A percentile compares a stretch with the other conserved stretches of the same genome.
phyloP scores from a whole-genome alignment of 345 rosid genomes.

The Populus nigra region DNA sequence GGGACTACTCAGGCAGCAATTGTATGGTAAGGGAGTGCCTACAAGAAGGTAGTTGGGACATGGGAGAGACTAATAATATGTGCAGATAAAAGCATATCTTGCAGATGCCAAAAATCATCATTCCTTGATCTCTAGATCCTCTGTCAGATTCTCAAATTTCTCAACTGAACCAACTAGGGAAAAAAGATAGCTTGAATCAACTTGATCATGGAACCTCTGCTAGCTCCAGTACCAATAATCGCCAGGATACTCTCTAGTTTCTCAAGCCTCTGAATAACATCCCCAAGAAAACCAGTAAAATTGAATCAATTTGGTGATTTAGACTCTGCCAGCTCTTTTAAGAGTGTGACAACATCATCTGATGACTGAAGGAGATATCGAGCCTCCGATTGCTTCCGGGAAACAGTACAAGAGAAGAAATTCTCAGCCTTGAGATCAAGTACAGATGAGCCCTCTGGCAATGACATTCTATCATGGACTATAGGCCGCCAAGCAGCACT shows the following conservation, averaged over 20 bases:
- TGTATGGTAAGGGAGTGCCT: background rate
- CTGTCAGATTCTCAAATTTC: background rate
- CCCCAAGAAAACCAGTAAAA: background rate
- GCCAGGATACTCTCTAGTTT: background rate
- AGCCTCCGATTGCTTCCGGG: slow-evolving; percentile 47
- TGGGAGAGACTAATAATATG: background rate
- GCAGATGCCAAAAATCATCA: background rate
- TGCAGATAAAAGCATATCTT: background rate
- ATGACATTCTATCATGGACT: slow-evolving; percentile 21
- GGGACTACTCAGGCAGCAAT: background rate
- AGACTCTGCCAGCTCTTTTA: slow-evolving; percentile 32
- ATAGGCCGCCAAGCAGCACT: slow-evolving; percentile 33
- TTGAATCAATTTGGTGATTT: slow-evolving; percentile 9
- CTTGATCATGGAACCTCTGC: background rate
- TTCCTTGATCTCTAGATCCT: background rate
- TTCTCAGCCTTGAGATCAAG: slow-evolving; percentile 52
- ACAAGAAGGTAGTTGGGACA: background rate
- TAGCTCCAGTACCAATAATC: background rate
- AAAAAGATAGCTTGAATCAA: background rate
- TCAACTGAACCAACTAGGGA: background rate
- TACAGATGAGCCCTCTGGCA: slow-evolving; percentile 51
- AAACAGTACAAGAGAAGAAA: slow-evolving; percentile 60
- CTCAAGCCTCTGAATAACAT: background rate
- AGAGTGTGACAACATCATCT: slow-evolving; percentile 40
- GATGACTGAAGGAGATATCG: slow-evolving; percentile 46